Base-by-base conservation (phyloP, 2,329 filamentous ascomycete genomes). In the Stylonectria norvegica region DNA sequence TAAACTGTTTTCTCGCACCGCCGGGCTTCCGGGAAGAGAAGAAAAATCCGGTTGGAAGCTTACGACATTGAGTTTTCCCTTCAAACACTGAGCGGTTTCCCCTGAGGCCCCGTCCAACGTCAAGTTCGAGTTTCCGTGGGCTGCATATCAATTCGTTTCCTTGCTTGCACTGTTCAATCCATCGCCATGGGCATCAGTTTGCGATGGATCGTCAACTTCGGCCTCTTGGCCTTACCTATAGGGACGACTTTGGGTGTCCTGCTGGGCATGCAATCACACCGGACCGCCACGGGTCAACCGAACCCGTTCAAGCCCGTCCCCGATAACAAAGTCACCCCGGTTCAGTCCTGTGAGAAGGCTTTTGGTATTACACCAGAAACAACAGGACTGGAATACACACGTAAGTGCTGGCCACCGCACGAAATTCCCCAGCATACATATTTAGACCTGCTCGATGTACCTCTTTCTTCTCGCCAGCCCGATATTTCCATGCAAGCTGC, bases 171-270 rank as follows among this genome's bases (percentile, higher is more conserved):
- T 23, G 18, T 20, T 15, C 20, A 10, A 30, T 9, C 20, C 34
- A 15, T 36, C 47, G 48, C 49, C 50, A 71, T 71, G 68, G n/a
- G n/a, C n/a, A n/a, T n/a, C n/a, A n/a, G n/a, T n/a, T 48, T 67
- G 39, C 55, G 62, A 47, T 69, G 71, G 56, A 54, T 77, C 42
- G 64, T 76, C 58, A 78, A 74, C 59, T 64, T 70, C 38, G 63
- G 63, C 52, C 65, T 78, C 35, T 50, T 78, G 45, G 67, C 67
- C 48, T 59, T 78, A 43, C 75, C 70, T 27, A 67, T 76, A 42
- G 73, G 66, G 42, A 64, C 67, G 39, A 74, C 72, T 8, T 49
- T 76, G 20, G 74, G 71, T 34, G 60, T 76, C 30, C 58, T 78
- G 17, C 58, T 77, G 23, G 73, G 71, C 8, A 55, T 78, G 23